Evolutionary conservation across 1,284 basidiomycete species (phyloP).

Genomic region (Irpex sp.): DNA sequence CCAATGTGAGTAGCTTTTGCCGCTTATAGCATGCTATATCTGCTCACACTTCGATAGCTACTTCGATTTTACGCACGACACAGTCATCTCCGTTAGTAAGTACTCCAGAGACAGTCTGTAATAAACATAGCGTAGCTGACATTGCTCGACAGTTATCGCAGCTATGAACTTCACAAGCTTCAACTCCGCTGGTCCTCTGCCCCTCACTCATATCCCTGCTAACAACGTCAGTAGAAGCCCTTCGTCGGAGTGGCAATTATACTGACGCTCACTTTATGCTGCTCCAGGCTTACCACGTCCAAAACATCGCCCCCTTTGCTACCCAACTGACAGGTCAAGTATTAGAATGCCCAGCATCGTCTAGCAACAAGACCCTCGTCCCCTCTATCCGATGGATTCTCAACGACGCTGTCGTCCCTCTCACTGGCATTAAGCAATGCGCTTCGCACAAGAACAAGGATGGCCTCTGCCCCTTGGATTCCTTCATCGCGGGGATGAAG

Average conservation of each 20-base stretch:
- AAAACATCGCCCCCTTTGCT: neutral
- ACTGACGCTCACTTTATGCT: neutral
- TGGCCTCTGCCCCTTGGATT: constrained; percentile 20
- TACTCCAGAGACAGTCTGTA: neutral
- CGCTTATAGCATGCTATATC: neutral
- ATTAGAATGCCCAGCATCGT: constrained; percentile 15
- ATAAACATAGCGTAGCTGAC: neutral
- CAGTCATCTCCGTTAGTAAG: constrained; percentile 26
- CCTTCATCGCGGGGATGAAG: constrained; percentile 22
- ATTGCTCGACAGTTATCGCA: constrained; percentile 38
- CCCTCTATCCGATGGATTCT: constrained; percentile 53
- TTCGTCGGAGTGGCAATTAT: neutral
- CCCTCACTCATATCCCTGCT: constrained; percentile 52
- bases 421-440: constrained; percentile 31
- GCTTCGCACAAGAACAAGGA: constrained; percentile 9
- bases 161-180: constrained; percentile 63
- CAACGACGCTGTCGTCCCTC: constrained; percentile 61
- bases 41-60: constrained; percentile 21
- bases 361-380: constrained; percentile 57
- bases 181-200: constrained; percentile 49
- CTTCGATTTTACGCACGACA: constrained; percentile 54
- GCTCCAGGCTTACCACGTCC: neutral
- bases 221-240: neutral
- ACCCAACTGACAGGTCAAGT: neutral
- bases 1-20: neutral